Percentiles rank a stretch among this genome's conserved stretches.
Conservation (phyloP, 257 asterid species). For the Sherardia arvensis region DNA sequence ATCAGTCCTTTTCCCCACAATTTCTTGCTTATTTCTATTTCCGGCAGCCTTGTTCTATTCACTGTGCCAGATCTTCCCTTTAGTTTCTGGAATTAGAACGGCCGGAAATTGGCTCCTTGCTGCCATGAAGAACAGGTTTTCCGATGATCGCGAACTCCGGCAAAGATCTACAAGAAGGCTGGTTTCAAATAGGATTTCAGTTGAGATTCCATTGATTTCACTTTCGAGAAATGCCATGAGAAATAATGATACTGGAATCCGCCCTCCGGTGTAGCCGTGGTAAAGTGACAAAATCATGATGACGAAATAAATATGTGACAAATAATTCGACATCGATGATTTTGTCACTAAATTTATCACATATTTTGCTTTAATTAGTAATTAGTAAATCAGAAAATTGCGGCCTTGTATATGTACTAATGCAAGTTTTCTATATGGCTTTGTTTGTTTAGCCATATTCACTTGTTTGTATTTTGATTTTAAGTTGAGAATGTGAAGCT, state of each 20-base stretch:
- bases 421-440: neutral
- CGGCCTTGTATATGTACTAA: neutral
- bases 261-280: neutral
- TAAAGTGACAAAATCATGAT: neutral
- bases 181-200: neutral
- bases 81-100: neutral
- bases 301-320: neutral
- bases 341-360: neutral
- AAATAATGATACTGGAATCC: neutral
- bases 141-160: neutral
- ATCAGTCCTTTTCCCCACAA: conserved; percentile 1
- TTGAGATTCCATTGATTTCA: neutral
- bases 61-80: neutral
- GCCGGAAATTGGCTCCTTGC: neutral
- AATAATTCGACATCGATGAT: neutral
- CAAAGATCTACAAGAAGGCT: neutral
- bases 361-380: neutral
- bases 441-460: neutral
- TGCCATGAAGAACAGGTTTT: neutral
- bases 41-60: neutral
- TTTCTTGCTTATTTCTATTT: neutral
- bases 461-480: neutral
- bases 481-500: neutral
- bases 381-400: neutral
- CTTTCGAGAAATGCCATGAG: neutral